Conservation (phyloP, 2,329 filamentous ascomycete species). For the Fusarium haematococcum region DNA sequence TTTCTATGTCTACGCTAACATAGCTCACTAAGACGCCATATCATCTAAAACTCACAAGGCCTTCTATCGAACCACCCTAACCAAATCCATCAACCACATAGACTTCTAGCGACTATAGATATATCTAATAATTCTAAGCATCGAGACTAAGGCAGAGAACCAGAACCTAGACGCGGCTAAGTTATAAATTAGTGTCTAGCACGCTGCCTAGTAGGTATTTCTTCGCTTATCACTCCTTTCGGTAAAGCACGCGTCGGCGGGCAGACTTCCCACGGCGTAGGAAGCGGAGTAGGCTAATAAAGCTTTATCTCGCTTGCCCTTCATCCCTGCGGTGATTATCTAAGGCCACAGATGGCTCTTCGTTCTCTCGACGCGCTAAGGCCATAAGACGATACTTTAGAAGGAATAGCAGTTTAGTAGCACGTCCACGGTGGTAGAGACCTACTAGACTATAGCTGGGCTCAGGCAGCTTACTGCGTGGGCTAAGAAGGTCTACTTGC, state of each 20-base stretch:
- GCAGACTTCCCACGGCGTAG: background rate
- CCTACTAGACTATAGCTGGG: background rate
- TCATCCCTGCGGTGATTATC: background rate
- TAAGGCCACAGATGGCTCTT: background rate
- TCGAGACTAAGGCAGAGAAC: background rate
- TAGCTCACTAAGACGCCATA: background rate
- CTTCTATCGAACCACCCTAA: background rate
- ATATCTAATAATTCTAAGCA: background rate
- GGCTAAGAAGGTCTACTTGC: background rate
- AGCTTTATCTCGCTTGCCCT: background rate
- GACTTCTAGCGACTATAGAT: background rate
- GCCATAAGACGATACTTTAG: background rate
- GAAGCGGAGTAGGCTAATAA: background rate
- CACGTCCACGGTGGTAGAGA: background rate
- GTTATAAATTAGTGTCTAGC: background rate
- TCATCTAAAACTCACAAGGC: background rate
- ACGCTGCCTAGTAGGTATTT: background rate
- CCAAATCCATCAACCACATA: background rate
- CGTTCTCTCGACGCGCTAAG: background rate
- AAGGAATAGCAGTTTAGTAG: background rate
- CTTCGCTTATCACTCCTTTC: background rate
- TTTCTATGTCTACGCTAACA: background rate
- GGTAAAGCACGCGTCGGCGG: background rate
- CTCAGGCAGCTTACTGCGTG: background rate
- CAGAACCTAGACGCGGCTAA: background rate